Evolutionary conservation across 495 filamentous ascomycete species (phyloP), one percentile per base, ranked within the genome.

Genomic region (Saxophila tyrrhenica): DNA sequence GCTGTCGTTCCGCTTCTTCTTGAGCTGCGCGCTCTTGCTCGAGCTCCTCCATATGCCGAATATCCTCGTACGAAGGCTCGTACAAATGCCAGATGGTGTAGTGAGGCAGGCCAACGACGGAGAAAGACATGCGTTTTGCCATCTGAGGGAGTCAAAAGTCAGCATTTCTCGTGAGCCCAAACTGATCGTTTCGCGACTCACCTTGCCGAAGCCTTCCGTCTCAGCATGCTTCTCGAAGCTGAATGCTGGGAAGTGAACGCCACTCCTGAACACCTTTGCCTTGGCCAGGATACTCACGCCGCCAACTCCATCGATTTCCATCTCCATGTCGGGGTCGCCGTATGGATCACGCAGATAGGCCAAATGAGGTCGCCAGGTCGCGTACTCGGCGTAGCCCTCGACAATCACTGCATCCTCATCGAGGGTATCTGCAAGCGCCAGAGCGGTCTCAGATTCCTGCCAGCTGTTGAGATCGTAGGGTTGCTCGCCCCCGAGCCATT

Each of bases 21-120:
- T 82, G 79, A 57, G 87, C 79, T 53, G 81, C 72, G 25, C 81
- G 79, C 61, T 95, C 89, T 52, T 79, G 69, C 61, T 95, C 87
- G 87, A 95, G 94, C 71, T 95, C 85, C 74, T 74, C 91, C 94
- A 99, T 99, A 59, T 96, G 94, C 49, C 86, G 82, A 48, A 97
- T 85, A 62, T 99, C 94, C 62, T 99, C 94, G 11, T 95, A 87
- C 56, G 87, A 94, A 13, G 94, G 94, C 67, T 99, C 94, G 72
- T 99, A 99, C 49, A 96, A 74, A 82, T 99, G 94, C 94, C 94
- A 99, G 53, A 99, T 95, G 0, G 89, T 95, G 68, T 99, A 99
- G 63, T 99, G 94, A 5, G 94, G 94, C 38, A 99, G 74, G 2
- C 94, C 94, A 56, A 97, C 81, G n/a, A 99, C 94, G 0, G 89